Conservation (phyloP, 2,329 filamentous ascomycete species). For the Colletotrichum sp. region DNA sequence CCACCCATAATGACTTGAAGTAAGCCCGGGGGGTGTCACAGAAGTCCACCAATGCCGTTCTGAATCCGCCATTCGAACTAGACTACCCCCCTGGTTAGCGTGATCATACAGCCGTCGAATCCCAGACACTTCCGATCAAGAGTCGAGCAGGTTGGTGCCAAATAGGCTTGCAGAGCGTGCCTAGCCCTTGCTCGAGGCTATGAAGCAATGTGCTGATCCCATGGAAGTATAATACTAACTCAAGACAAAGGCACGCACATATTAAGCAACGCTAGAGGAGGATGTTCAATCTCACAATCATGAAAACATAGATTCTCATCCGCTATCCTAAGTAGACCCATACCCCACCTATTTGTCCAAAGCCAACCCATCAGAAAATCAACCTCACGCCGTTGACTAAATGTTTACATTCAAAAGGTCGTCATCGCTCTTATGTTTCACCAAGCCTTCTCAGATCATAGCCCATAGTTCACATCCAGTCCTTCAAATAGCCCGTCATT, state of each 20-base stretch:
- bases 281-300: neutral
- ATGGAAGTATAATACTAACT: too few species aligned
- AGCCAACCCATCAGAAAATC: neutral
- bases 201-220: neutral
- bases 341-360: neutral
- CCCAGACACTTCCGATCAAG: too few species aligned
- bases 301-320: neutral
- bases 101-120: too few species aligned
- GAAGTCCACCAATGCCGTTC: too few species aligned
- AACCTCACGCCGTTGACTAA: neutral
- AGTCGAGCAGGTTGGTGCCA: too few species aligned
- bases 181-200: too few species aligned
- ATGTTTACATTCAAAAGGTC: neutral
- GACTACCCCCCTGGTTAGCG: too few species aligned
- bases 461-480: slow-evolving; percentile 44
- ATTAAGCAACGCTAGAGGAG: neutral
- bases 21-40: too few species aligned
- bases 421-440: neutral
- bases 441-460: slow-evolving; percentile 30
- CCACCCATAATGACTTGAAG: too few species aligned
- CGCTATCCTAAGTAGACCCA: neutral
- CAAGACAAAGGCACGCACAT: too few species aligned
- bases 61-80: too few species aligned
- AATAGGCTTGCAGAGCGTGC: too few species aligned
- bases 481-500: slow-evolving; percentile 38